Conservation (phyloP, 192 early-diverging fungal species). For the Jimgerdemannia flammicorona region DNA sequence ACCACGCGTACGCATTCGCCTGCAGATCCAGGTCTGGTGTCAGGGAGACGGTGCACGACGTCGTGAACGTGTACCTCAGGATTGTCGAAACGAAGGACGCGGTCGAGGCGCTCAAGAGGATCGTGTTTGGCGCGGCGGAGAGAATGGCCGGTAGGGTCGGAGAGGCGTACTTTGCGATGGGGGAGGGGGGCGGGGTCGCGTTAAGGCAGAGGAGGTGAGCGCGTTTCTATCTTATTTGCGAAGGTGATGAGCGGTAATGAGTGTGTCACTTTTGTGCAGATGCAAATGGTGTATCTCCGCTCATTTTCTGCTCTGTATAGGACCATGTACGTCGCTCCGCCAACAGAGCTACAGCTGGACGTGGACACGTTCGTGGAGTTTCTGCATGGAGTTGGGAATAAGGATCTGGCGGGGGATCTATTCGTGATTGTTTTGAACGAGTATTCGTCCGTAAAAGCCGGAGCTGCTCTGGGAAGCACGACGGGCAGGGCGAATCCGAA, state of each 20-base stretch:
- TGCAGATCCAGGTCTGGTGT: constrained; percentile 31
- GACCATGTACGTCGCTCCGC: constrained; percentile 12
- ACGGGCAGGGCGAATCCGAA: constrained; percentile 35
- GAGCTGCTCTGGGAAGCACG: constrained; percentile 2
- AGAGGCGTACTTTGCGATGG: constrained; percentile 46
- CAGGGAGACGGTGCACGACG: constrained; percentile 40
- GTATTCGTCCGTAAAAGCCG: constrained; percentile 50
- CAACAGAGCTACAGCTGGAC: constrained; percentile 46
- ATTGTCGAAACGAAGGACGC: constrained; percentile 33
- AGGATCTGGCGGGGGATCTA: constrained; percentile 61
- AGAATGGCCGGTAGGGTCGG: constrained; percentile 35
- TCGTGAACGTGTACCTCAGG: constrained; percentile 44
- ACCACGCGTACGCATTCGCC: constrained; percentile 54
- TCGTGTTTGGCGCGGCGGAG: constrained; percentile 42
- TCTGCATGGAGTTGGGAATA: constrained; percentile 47
- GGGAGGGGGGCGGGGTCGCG: constrained; percentile 44
- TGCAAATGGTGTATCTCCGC: constrained; percentile 24
- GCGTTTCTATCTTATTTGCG: constrained; percentile 8
- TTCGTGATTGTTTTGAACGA: constrained; percentile 76
- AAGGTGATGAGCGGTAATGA: background rate
- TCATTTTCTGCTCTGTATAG: constrained; percentile 14
- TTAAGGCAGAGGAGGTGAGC: constrained; percentile 36
- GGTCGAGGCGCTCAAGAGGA: constrained; percentile 32
- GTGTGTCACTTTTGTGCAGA: constrained; percentile 10
- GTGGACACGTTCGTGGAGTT: constrained; percentile 64